Evolutionary conservation across 495 filamentous ascomycete species (phyloP).

Genomic region (Aspergillus sclerotioniger): DNA sequence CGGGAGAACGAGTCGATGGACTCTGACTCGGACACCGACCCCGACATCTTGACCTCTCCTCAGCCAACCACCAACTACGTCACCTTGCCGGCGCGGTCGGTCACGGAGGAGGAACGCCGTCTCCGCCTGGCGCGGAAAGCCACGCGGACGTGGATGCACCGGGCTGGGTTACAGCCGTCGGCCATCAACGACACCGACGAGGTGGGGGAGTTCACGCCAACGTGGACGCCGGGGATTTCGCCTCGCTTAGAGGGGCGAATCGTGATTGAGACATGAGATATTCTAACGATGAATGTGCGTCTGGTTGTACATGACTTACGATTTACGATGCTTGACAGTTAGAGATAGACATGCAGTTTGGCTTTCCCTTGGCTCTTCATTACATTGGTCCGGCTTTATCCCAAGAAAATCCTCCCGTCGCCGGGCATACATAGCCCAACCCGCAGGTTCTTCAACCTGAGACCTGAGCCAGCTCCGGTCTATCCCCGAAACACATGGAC

Average conservation of each 20-base stretch:
- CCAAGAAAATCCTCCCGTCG: too few species aligned
- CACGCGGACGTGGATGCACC: conserved; percentile 70
- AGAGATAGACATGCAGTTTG: neutral
- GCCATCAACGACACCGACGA: conserved; percentile 38
- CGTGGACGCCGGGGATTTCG: conserved; percentile 77
- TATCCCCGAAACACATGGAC: too few species aligned
- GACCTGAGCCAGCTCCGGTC: too few species aligned
- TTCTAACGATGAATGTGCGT: neutral
- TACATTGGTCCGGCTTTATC: neutral
- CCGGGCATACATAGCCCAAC: too few species aligned
- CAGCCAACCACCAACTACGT: conserved; percentile 40
- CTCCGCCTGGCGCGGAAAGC: conserved; percentile 56
- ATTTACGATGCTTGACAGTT: neutral
- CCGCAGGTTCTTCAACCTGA: too few species aligned
- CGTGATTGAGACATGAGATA: conserved; percentile 28
- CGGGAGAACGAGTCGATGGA: conserved; percentile 40
- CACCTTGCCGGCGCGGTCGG: conserved; percentile 35
- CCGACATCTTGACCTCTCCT: conserved; percentile 39
- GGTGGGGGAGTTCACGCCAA: conserved; percentile 55
- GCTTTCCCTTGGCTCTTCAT: neutral
- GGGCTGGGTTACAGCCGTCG: conserved; percentile 56
- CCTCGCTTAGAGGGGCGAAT: conserved; percentile 79
- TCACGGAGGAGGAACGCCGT: conserved; percentile 39
- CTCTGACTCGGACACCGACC: conserved; percentile 46
- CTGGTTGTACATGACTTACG: conserved; percentile 13